Evolutionary conservation across 176 grass and related monocot species (phyloP).

Genomic region (Phoenix dactylifera): DNA sequence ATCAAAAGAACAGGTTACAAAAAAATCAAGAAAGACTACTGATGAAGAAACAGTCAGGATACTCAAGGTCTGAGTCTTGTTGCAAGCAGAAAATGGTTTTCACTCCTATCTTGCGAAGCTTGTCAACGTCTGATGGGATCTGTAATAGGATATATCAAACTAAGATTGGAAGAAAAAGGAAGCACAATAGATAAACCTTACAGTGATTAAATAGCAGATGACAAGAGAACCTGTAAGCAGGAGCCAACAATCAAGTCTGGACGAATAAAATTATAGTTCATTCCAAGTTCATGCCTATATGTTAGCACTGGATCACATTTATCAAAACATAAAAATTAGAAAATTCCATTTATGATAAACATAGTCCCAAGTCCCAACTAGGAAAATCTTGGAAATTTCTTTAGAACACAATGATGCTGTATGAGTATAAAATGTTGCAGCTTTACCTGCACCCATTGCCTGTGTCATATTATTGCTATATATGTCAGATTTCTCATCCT

Average conservation of each 20-base stretch:
- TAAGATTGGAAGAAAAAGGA: constrained; percentile 16
- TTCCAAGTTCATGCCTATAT: constrained; percentile 91
- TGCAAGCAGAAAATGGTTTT: constrained; percentile 98
- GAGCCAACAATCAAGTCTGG: constrained; percentile 93
- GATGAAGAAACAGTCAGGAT: constrained; percentile 27
- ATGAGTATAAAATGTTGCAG: not conserved
- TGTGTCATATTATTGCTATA: constrained; percentile 86
- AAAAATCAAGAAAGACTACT: not conserved
- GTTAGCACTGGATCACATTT: constrained; percentile 49
- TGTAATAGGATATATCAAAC: constrained; percentile 30
- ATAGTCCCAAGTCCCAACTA: too few species aligned
- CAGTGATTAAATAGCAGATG: constrained; percentile 1
- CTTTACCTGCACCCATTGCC: constrained; percentile 85
- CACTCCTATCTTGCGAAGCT: constrained; percentile 74
- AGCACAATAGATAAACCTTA: not conserved
- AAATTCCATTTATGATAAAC: too few species aligned
- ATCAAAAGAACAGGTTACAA: not conserved
- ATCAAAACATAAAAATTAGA: not conserved
- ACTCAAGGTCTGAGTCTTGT: constrained; percentile 88
- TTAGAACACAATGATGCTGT: not conserved
- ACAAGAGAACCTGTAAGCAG: constrained; percentile 75
- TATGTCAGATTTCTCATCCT: constrained; percentile 42
- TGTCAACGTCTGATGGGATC: constrained; percentile 80
- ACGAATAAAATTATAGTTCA: constrained; percentile 95
- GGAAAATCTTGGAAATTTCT: too few species aligned